These are phyloP conservation scores for Aspergillus pseudoglaucus DNA, from an alignment of 2,329 filamentous ascomycete genomes.

Conservation along the genomic window DNA sequence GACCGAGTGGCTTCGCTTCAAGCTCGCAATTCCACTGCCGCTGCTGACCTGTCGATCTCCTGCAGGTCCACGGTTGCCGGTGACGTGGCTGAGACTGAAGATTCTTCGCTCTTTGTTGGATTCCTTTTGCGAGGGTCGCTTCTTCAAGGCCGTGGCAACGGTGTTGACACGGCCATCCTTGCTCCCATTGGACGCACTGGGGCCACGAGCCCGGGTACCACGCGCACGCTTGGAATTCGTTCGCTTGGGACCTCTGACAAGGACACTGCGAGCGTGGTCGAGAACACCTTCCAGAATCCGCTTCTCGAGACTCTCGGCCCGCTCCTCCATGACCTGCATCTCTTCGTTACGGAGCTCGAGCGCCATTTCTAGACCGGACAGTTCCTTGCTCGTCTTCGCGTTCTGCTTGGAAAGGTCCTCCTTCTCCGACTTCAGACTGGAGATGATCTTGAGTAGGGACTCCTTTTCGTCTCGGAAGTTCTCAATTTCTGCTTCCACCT, in stretches of 20 bases:
- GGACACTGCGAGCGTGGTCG: slow-evolving; percentile 76
- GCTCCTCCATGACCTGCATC: slow-evolving; percentile 79
- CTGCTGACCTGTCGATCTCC: slow-evolving; percentile 26
- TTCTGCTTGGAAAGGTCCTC: slow-evolving; percentile 73
- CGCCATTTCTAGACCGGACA: slow-evolving; percentile 86
- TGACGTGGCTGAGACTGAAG: slow-evolving; percentile 84
- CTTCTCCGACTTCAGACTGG: slow-evolving; percentile 39
- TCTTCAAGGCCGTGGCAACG: slow-evolving; percentile 46
- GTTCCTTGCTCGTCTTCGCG: slow-evolving; percentile 71
- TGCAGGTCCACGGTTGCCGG: slow-evolving; percentile 52
- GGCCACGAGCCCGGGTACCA: slow-evolving; percentile 34
- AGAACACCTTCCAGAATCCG: slow-evolving; percentile 93
- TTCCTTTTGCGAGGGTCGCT: slow-evolving; percentile 35
- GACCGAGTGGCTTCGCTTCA: slow-evolving; percentile 74
- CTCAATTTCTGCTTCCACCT: slow-evolving; percentile 49
- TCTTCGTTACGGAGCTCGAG: slow-evolving; percentile 84
- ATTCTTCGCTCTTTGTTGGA: slow-evolving; percentile 65
- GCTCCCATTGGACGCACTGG: slow-evolving; percentile 26
- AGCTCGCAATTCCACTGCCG: slow-evolving; percentile 45
- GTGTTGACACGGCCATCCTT: slow-evolving; percentile 34
- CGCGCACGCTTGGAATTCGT: slow-evolving; percentile 46
- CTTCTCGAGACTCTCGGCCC: slow-evolving; percentile 82
- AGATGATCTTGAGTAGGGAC: slow-evolving; percentile 53
- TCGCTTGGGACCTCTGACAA: slow-evolving; percentile 67
- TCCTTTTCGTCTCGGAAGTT: slow-evolving; percentile 55